A percentile compares a stretch with the other conserved stretches of the same genome.
Evolutionary conservation across 2,329 filamentous ascomycete genomes (phyloP).

Genomic region (Diaporthe longicolla): DNA sequence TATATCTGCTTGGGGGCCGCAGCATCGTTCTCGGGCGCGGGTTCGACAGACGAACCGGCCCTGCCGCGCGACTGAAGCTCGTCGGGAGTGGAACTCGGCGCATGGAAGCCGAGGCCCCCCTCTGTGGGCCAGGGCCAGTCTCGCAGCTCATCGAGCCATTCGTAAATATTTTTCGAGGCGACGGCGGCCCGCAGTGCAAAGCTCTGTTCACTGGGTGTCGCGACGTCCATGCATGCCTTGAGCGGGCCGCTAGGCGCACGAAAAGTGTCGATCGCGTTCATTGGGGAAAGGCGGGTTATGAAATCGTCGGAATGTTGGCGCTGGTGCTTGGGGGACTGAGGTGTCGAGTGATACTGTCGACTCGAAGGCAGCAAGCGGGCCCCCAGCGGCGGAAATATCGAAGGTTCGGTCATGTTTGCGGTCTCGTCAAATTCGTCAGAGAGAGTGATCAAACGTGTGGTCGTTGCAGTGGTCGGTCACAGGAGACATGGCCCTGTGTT

Average conservation of each 20-base stretch:
- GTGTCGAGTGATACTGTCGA: constrained; percentile 56
- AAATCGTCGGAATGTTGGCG: constrained; percentile 68
- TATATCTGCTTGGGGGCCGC: constrained; percentile 57
- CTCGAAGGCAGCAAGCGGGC: constrained; percentile 56
- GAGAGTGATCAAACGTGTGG: constrained; percentile 36
- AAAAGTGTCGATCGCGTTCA: constrained; percentile 73
- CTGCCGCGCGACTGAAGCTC: constrained; percentile 52
- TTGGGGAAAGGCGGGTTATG: constrained; percentile 72
- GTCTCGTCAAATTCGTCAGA: background rate
- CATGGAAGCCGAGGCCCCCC: constrained; percentile 69
- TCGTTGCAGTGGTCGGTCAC: constrained; percentile 36
- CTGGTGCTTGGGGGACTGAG: constrained; percentile 62
- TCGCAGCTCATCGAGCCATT: constrained; percentile 81
- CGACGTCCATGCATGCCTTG: constrained; percentile 72
- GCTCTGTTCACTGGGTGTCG: constrained; percentile 76
- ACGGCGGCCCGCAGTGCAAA: constrained; percentile 79
- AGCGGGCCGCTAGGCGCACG: constrained; percentile 66
- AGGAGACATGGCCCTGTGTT: constrained; percentile 41
- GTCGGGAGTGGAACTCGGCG: constrained; percentile 58
- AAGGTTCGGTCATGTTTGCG: constrained; percentile 54
- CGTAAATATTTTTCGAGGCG: constrained; percentile 78
- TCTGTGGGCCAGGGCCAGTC: constrained; percentile 70
- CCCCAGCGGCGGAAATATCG: constrained; percentile 51
- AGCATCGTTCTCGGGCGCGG: constrained; percentile 44
- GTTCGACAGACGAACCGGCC: constrained; percentile 42